These are phyloP conservation scores for Plasmodiophora brassicae DNA, from an alignment of 208 protist genomes.

Conservation along the genomic window DNA sequence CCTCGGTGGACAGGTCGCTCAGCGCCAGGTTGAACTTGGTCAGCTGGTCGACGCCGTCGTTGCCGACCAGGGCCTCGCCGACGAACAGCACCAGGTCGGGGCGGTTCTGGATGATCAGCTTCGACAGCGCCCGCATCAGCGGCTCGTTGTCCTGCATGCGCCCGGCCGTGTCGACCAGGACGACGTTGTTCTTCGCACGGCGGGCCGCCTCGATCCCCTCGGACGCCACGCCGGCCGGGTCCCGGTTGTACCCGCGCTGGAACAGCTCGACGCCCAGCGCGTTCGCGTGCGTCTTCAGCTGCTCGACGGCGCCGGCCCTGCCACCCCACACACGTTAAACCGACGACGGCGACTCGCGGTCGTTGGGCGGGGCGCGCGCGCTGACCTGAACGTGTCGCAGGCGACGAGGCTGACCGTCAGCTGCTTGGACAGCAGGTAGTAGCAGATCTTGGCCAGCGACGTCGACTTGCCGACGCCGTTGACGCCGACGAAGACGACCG, in stretches of 20 bases:
- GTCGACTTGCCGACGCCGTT: constrained; percentile 99
- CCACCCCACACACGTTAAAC: background rate
- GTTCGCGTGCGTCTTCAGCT: constrained; percentile 89
- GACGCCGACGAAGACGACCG: constrained; percentile 96
- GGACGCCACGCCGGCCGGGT: background rate
- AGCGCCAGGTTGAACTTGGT: constrained; percentile 92
- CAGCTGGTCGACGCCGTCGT: constrained; percentile 97
- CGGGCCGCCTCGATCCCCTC: constrained; percentile 22
- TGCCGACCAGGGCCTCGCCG: constrained; percentile 98
- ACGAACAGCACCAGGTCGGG: constrained; percentile 85
- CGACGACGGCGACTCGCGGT: background rate
- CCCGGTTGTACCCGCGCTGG: constrained; percentile 45
- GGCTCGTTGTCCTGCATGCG: constrained; percentile 98
- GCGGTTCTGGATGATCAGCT: constrained; percentile 61
- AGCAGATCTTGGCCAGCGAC: constrained; percentile 84
- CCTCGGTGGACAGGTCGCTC: constrained; percentile 66
- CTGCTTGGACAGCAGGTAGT: constrained; percentile 42
- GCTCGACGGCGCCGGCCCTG: constrained; percentile 89
- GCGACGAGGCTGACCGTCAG: constrained; percentile 79
- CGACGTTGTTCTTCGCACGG: constrained; percentile 75
- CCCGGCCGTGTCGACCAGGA: constrained; percentile 98
- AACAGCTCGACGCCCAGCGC: constrained; percentile 85
- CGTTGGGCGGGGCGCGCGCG: background rate
- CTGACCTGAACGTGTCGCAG: constrained; percentile 98
- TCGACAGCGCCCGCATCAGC: constrained; percentile 94